These are phyloP conservation scores for Teratosphaeria zuluensis DNA, from an alignment of 2,329 filamentous ascomycete genomes.

Conservation along the genomic window DNA sequence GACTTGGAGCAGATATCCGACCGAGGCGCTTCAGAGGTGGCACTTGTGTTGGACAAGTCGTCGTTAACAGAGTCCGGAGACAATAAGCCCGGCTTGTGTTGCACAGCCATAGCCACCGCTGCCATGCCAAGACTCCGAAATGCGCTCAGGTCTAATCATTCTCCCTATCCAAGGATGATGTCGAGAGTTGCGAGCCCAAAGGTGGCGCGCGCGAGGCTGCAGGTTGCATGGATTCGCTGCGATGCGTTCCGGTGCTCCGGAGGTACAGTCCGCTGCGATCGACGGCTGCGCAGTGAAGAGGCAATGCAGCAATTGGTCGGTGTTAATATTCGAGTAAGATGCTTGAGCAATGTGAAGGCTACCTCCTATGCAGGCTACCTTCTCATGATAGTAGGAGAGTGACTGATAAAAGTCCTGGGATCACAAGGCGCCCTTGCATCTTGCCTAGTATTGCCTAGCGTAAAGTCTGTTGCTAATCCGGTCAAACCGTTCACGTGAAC, in stretches of 20 bases:
- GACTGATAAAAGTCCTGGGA: neutral
- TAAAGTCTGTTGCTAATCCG: neutral
- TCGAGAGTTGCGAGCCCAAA: neutral
- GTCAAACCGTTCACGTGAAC: no score
- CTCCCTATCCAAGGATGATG: neutral
- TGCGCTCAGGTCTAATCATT: neutral
- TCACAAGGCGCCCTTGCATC: no score
- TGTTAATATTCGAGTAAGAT: neutral
- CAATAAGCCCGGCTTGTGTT: neutral
- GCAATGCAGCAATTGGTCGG: neutral
- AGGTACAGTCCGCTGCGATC: no score
- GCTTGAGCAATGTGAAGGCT: neutral
- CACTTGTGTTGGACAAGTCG: neutral
- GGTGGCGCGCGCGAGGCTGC: neutral
- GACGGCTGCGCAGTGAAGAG: neutral
- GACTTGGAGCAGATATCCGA: neutral
- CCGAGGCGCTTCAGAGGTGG: neutral
- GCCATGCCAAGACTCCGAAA: neutral
- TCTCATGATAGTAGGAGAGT: neutral
- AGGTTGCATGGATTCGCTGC: neutral
- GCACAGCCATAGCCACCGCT: neutral
- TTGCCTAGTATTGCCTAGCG: no score
- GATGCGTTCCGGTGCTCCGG: neutral
- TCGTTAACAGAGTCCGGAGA: neutral
- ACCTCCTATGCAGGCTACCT: no score